Evolutionary conservation across 768 basidiomycete genomes (phyloP).

Genomic region (Russula lepida): DNA sequence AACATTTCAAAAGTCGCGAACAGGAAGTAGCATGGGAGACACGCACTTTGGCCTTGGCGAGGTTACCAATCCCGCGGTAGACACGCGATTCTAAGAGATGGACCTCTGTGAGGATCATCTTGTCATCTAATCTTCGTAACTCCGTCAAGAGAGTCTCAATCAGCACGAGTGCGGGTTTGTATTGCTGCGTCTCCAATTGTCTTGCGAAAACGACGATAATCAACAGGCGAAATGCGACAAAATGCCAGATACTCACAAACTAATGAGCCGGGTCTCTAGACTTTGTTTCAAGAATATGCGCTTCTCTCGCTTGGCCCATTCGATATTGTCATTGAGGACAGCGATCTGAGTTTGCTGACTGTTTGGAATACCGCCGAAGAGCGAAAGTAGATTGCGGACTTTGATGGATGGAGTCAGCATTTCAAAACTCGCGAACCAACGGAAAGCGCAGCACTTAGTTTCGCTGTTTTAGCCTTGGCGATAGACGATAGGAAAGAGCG

Average conservation of each 20-base stretch:
- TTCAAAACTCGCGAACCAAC: not conserved
- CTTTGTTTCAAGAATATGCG: conserved; percentile 94
- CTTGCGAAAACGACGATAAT: conserved; percentile 28
- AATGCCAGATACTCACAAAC: conserved; percentile 40
- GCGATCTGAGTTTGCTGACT: conserved; percentile 70
- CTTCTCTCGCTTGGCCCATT: conserved; percentile 87
- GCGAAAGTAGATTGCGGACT: conserved; percentile 93
- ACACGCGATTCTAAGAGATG: conserved; percentile 90
- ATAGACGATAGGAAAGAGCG: conserved; percentile 83
- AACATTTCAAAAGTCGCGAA: not conserved
- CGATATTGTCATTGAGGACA: conserved; percentile 84
- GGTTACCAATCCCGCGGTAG: conserved; percentile 81
- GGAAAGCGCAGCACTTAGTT: conserved; percentile 59
- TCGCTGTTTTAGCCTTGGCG: conserved; percentile 95
- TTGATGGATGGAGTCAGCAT: conserved; percentile 1
- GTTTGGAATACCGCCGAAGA: conserved; percentile 72
- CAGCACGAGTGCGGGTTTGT: conserved; percentile 67
- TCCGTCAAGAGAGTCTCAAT: conserved; percentile 88
- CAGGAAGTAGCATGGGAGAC: not conserved
- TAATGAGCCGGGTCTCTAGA: conserved; percentile 80
- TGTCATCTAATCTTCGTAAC: conserved; percentile 90
- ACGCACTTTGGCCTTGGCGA: conserved; percentile 80
- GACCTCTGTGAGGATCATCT: conserved; percentile 95
- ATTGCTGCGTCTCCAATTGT: conserved; percentile 67
- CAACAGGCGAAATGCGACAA: not conserved